Evolutionary conservation across 305 asterid species (phyloP).

Genomic region (Ilex paraguariensis): DNA sequence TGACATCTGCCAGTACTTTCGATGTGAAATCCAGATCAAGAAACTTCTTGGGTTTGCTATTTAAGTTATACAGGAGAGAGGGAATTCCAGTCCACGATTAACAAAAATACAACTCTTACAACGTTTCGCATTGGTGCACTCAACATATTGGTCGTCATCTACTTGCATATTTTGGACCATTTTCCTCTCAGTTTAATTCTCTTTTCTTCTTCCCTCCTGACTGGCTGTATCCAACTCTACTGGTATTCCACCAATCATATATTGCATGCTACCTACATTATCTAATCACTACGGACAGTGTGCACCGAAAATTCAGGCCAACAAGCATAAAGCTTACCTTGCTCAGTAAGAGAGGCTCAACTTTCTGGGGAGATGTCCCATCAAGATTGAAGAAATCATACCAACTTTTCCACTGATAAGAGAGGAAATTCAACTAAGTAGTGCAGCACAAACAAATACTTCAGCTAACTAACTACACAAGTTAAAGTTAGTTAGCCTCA

Average conservation of each 20-base stretch:
- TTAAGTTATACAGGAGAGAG: too few relatives aligned
- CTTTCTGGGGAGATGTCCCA: conserved; percentile 60
- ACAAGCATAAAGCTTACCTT: conserved; percentile 49
- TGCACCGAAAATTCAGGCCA: not conserved
- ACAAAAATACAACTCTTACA: too few relatives aligned
- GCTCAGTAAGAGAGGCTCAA: conserved; percentile 85
- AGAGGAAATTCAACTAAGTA: conserved; percentile 16
- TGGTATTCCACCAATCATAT: too few relatives aligned
- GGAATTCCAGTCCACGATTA: too few relatives aligned
- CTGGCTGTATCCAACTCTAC: too few relatives aligned
- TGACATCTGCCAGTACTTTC: too few relatives aligned
- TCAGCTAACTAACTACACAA: not conserved
- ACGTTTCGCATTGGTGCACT: too few relatives aligned
- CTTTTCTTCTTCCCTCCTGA: too few relatives aligned
- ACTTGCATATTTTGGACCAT: not conserved
- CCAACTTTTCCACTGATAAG: conserved; percentile 61
- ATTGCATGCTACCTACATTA: not conserved
- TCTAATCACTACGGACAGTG: not conserved
- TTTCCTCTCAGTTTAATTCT: conserved; percentile 7
- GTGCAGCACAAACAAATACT: conserved; percentile 7
- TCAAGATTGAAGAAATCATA: conserved; percentile 73
- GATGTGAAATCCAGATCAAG: too few relatives aligned
- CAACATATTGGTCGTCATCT: not conserved
- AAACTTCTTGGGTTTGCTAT: too few relatives aligned
- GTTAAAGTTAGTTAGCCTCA: conserved; percentile 18